Percentiles rank a stretch among this genome's conserved stretches.
phyloP scores from a whole-genome alignment of 163 green algal species.

The Picocystis sp. region DNA sequence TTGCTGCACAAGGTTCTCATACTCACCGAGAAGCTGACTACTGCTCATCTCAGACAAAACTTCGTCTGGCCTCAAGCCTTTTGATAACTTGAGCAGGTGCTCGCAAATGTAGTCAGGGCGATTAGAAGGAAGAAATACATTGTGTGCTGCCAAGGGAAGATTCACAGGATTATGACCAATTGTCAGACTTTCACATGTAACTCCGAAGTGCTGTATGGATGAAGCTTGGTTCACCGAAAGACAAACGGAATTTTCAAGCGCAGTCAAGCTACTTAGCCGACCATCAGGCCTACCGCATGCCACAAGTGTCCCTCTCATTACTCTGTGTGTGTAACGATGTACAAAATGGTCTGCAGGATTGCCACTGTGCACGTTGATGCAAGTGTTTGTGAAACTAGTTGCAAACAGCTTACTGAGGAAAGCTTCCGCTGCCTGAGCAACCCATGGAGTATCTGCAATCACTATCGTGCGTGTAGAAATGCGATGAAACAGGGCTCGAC shows the following conservation, averaged over 20 bases:
- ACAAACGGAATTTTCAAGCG: conserved; percentile 10
- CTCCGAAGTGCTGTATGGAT: conserved; percentile 15
- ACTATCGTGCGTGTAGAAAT: conserved; percentile 19
- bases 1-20: not conserved
- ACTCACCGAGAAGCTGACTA: conserved; percentile 3
- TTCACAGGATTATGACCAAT: conserved; percentile 22
- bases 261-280: conserved; percentile 14
- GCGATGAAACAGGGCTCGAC: conserved; percentile 15
- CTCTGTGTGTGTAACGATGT: conserved; percentile 25
- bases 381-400: conserved; percentile 13
- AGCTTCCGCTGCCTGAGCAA: conserved; percentile 18
- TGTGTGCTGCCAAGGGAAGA: conserved; percentile 8
- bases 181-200: conserved; percentile 14
- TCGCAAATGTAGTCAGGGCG: conserved; percentile 23
- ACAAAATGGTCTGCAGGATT: conserved; percentile 27
- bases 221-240: conserved; percentile 14
- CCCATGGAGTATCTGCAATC: conserved; percentile 24
- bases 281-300: conserved; percentile 22
- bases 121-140: conserved; percentile 14
- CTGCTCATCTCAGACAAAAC: conserved; percentile 1
- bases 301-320: conserved; percentile 18
- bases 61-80: not conserved
- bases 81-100: conserved; percentile 9
- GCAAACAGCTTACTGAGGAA: conserved; percentile 24
- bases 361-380: conserved; percentile 15